Evolutionary conservation across 495 filamentous ascomycete genomes (phyloP), one percentile per base, ranked within the genome.

Genomic region (Podospora bellae-mahoneyi): DNA sequence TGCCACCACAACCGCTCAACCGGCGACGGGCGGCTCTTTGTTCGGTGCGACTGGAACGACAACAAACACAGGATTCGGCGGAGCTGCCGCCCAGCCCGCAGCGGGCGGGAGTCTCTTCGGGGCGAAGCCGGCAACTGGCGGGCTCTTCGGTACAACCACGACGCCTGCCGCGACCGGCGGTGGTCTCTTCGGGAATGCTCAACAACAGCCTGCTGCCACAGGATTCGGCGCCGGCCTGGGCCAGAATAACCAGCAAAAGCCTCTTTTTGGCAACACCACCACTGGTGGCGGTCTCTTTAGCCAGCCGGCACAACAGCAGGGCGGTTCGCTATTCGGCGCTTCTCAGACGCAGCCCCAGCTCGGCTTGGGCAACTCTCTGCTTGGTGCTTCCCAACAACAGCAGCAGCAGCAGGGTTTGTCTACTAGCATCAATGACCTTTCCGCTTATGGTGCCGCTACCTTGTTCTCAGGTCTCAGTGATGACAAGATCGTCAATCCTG

Each of bases 391-490:
- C 3, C 68, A 83, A 59, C 74, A 76, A n/a, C 82, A 84, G 60
- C 65, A 66, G 9, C 70, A 80, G 39, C 87, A 87, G 39, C 88
- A 88, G 67, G 85, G 89, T n/a, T 81, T 94, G 56, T 89, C 87
- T 28, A 86, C 92, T 1, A 94, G 91, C 19, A 86, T 97, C 60
- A 88, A 87, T 60, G 91, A 92, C 62, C 81, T 82, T 18, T 87
- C 89, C 56, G 92, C 95, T 0, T 98, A 96, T 73, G 94, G 95
- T 26, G 91, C 88, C 64, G 82, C 88, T 73, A 90, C 91, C 2
- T 84, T 98, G 16, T 97, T 96, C 78, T 83, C 85, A 3, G 88
- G 86, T 55, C 77, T 97, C 23, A 86, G 84, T 5, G 83, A 85
- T 0, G 87, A 88, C 15, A 86, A 84, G 68, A 78, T 86, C 7